phyloP scores from a whole-genome alignment of 176 grass and related monocot species.

The Typha latifolia region DNA sequence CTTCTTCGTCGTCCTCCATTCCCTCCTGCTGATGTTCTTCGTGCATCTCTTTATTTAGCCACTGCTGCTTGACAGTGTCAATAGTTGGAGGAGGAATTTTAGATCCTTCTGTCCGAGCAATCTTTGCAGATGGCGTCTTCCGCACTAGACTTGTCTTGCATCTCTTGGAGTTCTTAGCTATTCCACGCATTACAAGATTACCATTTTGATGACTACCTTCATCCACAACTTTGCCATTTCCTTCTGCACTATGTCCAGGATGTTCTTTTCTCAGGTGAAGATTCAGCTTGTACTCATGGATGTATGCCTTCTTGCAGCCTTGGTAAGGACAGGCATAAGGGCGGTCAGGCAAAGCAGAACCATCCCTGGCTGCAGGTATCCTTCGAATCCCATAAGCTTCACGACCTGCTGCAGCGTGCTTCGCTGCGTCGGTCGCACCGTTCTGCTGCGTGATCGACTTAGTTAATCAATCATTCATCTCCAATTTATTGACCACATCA shows the following conservation, averaged over 20 bases:
- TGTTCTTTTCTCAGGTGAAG: constrained; percentile 93
- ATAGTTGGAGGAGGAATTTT: constrained; percentile 6
- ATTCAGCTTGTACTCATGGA: constrained; percentile 96
- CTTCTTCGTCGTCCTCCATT: neutral
- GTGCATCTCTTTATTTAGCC: constrained; percentile 5
- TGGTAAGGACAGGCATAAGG: constrained; percentile 83
- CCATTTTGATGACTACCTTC: constrained; percentile 21
- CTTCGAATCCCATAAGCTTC: neutral
- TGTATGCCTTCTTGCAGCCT: constrained; percentile 81
- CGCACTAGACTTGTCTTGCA: constrained; percentile 21
- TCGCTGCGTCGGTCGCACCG: neutral
- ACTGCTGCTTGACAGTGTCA: constrained; percentile 23
- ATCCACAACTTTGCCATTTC: constrained; percentile 16
- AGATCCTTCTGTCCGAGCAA: constrained; percentile 14
- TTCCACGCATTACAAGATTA: constrained; percentile 15
- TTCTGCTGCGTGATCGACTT: neutral
- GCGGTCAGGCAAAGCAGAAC: constrained; percentile 4
- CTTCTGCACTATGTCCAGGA: constrained; percentile 46
- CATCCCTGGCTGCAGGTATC: neutral
- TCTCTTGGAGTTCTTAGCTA: constrained; percentile 35
- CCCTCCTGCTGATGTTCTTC: neutral
- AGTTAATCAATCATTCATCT: neutral
- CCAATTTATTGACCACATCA: neutral
- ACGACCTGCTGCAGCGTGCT: neutral
- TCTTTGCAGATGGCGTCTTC: constrained; percentile 33